Base-by-base conservation (phyloP, 352 stramenopile genomes). In the Pythium dissotocum region DNA sequence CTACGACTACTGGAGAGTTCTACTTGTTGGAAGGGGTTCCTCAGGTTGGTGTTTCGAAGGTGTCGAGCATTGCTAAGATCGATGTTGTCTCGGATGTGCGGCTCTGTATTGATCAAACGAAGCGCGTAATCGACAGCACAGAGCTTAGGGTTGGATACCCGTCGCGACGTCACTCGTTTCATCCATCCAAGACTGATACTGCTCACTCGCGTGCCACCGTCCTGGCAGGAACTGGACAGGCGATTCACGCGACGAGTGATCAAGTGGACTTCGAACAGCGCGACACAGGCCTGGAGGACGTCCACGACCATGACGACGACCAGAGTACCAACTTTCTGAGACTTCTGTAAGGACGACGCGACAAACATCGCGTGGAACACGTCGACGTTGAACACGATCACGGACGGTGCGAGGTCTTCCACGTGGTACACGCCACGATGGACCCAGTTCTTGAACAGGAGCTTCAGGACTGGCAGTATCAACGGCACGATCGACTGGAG, bases 301-400 rank as follows among this genome's bases (percentile, higher is more conserved):
- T 58, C 46, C 9, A 52, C 33, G 6, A 35, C 13, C 60, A 66
- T 66, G n/a, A 66, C 28, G n/a, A 66, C 30, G 12, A 49, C 18
- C 5, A 32, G 26, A 4, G 48, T 52, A 14, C 56, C 56, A 18
- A 10, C n/a, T 9, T 2, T 10, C 21, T n/a, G 42, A 1, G 52
- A 28, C 28, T 14, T 3, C 42, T 73, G 67, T 13, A 69, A 59
- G 6, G 51, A 64, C 3, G 48, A 48, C 1, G 67, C 26, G 4
- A 65, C 58, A 28, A 57, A 46, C 14, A 65, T 46, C 10, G 42
- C 40, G 40, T 65, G 42, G 46, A 55, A 65, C 14, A 65, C 46
- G 42, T 65, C 40, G 8, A 57, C 21, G 46, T 56, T 55, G 21
- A 32, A 63, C 12, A 54, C 24, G 24, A 52, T 24, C n/a, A n/a